Conservation (phyloP, 331 rosid species). For the Quercus lobata region DNA sequence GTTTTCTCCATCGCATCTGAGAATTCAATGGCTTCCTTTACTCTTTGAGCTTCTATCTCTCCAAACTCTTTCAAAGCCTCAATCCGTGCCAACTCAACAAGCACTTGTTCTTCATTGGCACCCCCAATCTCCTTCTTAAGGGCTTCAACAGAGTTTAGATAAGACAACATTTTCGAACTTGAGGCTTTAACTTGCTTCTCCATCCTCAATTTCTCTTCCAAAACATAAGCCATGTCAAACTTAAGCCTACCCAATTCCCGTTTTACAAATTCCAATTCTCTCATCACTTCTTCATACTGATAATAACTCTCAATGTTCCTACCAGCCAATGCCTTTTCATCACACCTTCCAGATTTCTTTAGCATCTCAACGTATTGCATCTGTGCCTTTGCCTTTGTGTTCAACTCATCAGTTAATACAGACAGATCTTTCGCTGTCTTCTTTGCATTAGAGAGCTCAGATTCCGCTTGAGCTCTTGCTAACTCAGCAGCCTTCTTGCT, state of each 20-base stretch:
- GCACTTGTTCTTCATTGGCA: slow-evolving; percentile 71
- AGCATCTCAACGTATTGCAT: slow-evolving; percentile 36
- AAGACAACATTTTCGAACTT: slow-evolving; percentile 27
- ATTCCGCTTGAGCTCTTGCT: slow-evolving; percentile 49
- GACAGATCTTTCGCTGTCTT: slow-evolving; percentile 43
- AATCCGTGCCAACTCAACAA: slow-evolving; percentile 77
- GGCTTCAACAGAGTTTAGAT: slow-evolving; percentile 38
- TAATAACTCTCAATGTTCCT: slow-evolving; percentile 24
- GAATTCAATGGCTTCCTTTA: slow-evolving; percentile 44
- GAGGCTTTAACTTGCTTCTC: slow-evolving; percentile 54
- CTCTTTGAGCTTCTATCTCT: slow-evolving; percentile 51
- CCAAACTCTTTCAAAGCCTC: slow-evolving; percentile 76
- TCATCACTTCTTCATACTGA: slow-evolving; percentile 48
- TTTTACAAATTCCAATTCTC: slow-evolving; percentile 63
- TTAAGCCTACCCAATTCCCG: slow-evolving; percentile 67
- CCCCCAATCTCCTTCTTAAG: slow-evolving; percentile 66
- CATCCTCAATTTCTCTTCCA: slow-evolving; percentile 46
- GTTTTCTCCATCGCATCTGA: slow-evolving; percentile 38
- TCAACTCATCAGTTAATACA: slow-evolving; percentile 42
- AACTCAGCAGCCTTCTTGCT: slow-evolving; percentile 49
- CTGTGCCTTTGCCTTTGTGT: slow-evolving; percentile 24
- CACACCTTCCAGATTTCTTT: slow-evolving; percentile 28
- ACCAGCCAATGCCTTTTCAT: slow-evolving; percentile 8
- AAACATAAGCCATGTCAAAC: slow-evolving; percentile 65
- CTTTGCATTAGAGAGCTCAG: slow-evolving; percentile 46